Evolutionary conservation across 331 rosid genomes (phyloP), one percentile per base, ranked within the genome.

Genomic region (Quercus lobata): DNA sequence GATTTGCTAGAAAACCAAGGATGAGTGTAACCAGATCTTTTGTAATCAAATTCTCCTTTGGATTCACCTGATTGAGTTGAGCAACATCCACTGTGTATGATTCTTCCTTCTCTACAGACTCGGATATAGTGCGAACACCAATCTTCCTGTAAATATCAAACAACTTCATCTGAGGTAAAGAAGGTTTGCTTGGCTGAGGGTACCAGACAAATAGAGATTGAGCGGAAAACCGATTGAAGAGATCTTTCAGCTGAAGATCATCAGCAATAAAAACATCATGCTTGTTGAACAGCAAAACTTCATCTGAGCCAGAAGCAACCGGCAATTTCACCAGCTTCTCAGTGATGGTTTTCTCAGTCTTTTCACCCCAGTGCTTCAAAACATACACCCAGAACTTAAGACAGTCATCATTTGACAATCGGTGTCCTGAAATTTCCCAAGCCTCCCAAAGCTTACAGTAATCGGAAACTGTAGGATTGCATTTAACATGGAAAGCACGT

Each of bases 1-100:
- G 87, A 73, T 78, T 77, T 15, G 93, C 88, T 54, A 93, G 90
- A 71, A 89, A 93, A 24, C 97, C 89, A 58, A 93, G 93, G 73
- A 88, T 84, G 54, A 89, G 87, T 79, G 70, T 86, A 54, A 86
- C 72, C 81, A 92, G 35, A 2, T 69, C 87, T 82, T 78, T 91
- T 17, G 78, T 74, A 9, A 89, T 72, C 57, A 85, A 81, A 29
- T 16, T 25, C 1, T 57, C 79, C 58, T 61, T 75, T 60, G 81
- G 82, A 65, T 84, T 83, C 74, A 75, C 82, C 37, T 54, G 73
- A 16, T 11, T 76, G 57, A 77, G 34, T n/a, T 80, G 74, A 15
- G 41, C 66, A n/a, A 49, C 84, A 65, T 63, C 49, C 18, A 27
- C 69, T 6, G 61, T 9, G 5, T 80, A 68, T 56, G 83, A n/a